Conservation (phyloP, 2,329 filamentous ascomycete species). For the Aspergillus aculeatinus region DNA sequence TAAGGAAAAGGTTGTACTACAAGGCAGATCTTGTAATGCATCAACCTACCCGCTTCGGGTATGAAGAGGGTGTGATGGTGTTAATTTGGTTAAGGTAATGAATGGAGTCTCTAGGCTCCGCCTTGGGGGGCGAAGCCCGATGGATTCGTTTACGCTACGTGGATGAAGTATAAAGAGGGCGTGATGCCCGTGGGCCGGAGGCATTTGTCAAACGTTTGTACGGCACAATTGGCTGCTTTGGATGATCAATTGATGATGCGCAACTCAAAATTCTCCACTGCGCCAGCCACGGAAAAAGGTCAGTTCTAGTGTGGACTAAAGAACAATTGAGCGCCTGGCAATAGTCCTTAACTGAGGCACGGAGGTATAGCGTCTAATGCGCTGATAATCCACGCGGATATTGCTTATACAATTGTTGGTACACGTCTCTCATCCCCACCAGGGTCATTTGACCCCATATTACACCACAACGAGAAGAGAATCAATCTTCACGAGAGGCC, state of each 20-base stretch:
- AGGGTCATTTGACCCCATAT: background rate
- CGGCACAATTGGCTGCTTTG: background rate
- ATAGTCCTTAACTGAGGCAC: background rate
- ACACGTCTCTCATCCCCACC: background rate
- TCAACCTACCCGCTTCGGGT: no score
- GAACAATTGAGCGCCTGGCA: background rate
- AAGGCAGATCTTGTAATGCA: no score
- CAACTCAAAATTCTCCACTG: background rate
- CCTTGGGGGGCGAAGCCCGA: no score
- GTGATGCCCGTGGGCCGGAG: no score
- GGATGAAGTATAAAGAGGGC: no score
- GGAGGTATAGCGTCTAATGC: background rate
- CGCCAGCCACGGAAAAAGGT: background rate
- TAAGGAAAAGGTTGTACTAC: no score
- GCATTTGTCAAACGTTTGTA: no score
- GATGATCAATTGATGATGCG: background rate
- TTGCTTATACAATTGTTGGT: background rate
- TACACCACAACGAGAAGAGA: background rate
- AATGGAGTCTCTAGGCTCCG: no score
- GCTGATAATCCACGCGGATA: background rate
- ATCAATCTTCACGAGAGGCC: background rate
- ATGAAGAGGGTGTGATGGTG: no score
- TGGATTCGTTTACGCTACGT: no score
- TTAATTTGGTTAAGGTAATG: no score
- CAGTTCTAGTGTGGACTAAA: background rate